A percentile compares a stretch with the other conserved stretches of the same genome.
Conservation (phyloP, 2,329 filamentous ascomycete genomes). For the Colletotrichum falcatum region DNA sequence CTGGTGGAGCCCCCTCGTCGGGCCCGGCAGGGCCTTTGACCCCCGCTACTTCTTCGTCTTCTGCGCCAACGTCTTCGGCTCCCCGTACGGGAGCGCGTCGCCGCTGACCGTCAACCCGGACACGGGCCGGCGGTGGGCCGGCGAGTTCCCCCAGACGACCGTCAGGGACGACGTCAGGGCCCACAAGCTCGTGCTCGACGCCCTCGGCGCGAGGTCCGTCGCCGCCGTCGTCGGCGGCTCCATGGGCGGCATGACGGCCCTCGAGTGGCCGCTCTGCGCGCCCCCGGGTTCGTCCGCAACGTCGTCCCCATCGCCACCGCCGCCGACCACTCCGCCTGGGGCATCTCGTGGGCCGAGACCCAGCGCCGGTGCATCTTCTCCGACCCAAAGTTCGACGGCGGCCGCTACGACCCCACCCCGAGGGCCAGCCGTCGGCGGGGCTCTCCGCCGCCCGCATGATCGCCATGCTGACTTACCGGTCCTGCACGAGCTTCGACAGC, state of each 20-base stretch:
- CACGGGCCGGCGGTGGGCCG: slow-evolving; percentile 43
- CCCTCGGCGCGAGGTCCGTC: slow-evolving; percentile 64
- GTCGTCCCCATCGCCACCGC: slow-evolving; percentile 69
- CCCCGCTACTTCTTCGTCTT: slow-evolving; percentile 87
- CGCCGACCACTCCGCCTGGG: slow-evolving; percentile 67
- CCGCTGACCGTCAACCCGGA: slow-evolving; percentile 18
- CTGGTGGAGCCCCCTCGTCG: slow-evolving; percentile 88
- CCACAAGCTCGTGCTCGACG: slow-evolving; percentile 66
- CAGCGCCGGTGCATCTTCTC: slow-evolving; percentile 62
- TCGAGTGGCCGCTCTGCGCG: slow-evolving; percentile 68
- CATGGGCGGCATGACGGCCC: slow-evolving; percentile 69
- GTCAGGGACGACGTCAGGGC: slow-evolving; percentile 74
- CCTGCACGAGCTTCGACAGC: slow-evolving; percentile 49
- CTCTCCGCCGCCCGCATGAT: slow-evolving; percentile 53
- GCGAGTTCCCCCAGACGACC: slow-evolving; percentile 75
- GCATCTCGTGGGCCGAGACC: slow-evolving; percentile 69
- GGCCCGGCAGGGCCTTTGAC: slow-evolving; percentile 82
- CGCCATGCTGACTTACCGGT: slow-evolving; percentile 55
- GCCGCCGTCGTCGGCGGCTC: slow-evolving; percentile 67
- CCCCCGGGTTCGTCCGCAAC: slow-evolving; percentile 60
- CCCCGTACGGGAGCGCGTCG: slow-evolving; percentile 72
- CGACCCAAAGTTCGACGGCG: slow-evolving; percentile 49
- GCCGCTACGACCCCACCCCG: slow-evolving; percentile 50
- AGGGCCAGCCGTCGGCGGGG: slow-evolving; percentile 49
- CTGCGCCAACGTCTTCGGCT: slow-evolving; percentile 87